Evolutionary conservation across 192 early-diverging fungal genomes (phyloP).

Genomic region (Linnemannia schmuckeri): DNA sequence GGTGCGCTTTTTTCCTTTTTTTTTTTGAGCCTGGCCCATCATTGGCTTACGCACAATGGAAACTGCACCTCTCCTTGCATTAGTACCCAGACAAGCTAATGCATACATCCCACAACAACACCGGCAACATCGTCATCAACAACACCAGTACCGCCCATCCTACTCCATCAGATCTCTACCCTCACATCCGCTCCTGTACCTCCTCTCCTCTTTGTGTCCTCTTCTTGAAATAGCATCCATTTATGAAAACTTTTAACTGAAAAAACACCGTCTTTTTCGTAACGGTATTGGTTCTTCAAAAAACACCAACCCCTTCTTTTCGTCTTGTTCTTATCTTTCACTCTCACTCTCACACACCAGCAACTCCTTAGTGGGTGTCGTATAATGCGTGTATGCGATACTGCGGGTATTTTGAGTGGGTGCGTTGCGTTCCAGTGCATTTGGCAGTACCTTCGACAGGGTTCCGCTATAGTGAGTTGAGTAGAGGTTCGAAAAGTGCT

Average conservation of each 20-base stretch:
- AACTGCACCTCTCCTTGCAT: neutral
- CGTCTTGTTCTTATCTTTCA: no score
- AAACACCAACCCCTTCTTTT: neutral
- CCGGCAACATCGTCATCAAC: neutral
- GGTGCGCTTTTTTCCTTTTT: neutral
- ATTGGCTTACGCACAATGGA: neutral
- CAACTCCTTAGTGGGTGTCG: no score
- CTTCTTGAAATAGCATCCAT: neutral
- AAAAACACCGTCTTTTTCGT: neutral
- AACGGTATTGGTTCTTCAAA: constrained; percentile 2
- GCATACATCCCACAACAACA: neutral
- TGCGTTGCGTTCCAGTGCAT: neutral
- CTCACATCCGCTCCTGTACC: neutral
- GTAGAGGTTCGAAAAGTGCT: no score
- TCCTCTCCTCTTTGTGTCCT: neutral
- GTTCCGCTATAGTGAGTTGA: no score
- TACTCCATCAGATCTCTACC: neutral
- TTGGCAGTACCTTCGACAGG: neutral
- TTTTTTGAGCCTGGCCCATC: neutral
- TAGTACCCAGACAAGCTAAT: neutral
- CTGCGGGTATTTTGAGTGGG: no score
- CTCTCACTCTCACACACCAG: no score
- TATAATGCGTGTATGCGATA: no score
- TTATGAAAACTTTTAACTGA: neutral
- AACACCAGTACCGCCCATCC: neutral